Base-by-base conservation (phyloP, 495 filamentous ascomycete species). In the Tuber brumale region DNA sequence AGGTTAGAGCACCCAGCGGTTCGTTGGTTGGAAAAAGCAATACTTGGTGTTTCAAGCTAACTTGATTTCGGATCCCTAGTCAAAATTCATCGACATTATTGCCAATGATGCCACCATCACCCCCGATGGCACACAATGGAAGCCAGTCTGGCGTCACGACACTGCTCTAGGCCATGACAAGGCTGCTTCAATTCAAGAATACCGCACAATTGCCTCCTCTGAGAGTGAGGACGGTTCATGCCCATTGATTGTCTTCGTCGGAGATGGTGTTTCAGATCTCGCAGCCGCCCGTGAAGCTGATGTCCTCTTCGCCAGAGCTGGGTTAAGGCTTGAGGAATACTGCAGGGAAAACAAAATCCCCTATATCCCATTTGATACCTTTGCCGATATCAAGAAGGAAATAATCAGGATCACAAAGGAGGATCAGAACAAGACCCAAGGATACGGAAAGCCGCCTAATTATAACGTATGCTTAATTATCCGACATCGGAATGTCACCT, bases 221-320 rank as follows among this genome's bases (percentile, higher is more conserved):
- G 83, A 85, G 70, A 87, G 86, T 72, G 86, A 87, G 1, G 88
- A 91, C 46, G 89, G 87, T 71, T 88, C 90, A 21, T 88, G 92
- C 69, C 92, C 92, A 10, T 86, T 91, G 1, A 90, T 93, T 75
- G 85, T 93, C 61, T 94, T 93, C 83, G 92, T 93, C 77, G 91
- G 92, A 72, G 92, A 93, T 83, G 92, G 92, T 3, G 90, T 94
- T 23, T 92, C 90, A 10, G 92, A 93, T 79, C 88, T 93, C 12
- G 87, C 92, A 0, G 92, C 92, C 23, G 91, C 92, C 0, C 86
- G 89, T 46, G 88, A 94, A 77, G 92, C 92, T 18, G 92, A 93
- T 81, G 90, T 94, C 0, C 88, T 94, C 44, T 94, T 94, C 79
- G 91, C 92, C 6, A 87, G 91, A 1, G 86, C 87, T 39, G 91